Percentiles rank a stretch among this genome's conserved stretches.
Conservation (phyloP, 257 asterid genomes). For the Przewalskia tangutica region DNA sequence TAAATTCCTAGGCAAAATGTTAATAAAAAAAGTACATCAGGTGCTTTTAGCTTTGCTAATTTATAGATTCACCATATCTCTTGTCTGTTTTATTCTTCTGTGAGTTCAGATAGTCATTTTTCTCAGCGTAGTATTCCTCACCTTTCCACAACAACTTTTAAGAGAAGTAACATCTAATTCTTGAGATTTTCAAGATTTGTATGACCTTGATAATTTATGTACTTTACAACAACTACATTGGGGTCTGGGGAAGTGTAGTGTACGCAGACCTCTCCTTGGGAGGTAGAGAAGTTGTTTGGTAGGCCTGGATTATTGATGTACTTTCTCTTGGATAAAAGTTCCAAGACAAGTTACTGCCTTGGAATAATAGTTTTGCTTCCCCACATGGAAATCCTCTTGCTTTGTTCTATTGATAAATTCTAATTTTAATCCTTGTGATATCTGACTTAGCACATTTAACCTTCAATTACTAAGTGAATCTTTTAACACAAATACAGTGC, state of each 20-base stretch:
- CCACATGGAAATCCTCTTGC: neutral
- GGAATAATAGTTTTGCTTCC: neutral
- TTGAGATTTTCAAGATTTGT: neutral
- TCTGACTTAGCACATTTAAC: too few species aligned
- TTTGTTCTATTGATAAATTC: neutral
- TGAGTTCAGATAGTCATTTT: neutral
- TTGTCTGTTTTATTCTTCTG: neutral
- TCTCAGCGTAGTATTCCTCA: neutral
- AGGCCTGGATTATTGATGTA: too few species aligned
- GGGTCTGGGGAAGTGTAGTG: too few species aligned
- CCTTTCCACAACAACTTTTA: neutral
- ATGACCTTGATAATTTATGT: neutral
- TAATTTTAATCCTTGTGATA: too few species aligned
- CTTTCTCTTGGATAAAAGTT: neutral
- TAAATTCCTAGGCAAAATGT: slow-evolving; percentile 7
- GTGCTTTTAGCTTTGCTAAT: slow-evolving; percentile 9
- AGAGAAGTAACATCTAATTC: neutral
- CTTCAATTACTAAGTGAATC: neutral
- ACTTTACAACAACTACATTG: too few species aligned
- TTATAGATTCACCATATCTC: slow-evolving; percentile 1
- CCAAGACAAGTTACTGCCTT: neutral
- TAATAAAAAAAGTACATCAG: neutral
- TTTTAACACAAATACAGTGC: neutral
- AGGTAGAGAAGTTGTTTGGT: too few species aligned
- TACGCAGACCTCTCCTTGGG: too few species aligned